These are phyloP conservation scores for Acrocalymma vagum DNA, from an alignment of 2,329 filamentous ascomycete genomes.

Conservation along the genomic window DNA sequence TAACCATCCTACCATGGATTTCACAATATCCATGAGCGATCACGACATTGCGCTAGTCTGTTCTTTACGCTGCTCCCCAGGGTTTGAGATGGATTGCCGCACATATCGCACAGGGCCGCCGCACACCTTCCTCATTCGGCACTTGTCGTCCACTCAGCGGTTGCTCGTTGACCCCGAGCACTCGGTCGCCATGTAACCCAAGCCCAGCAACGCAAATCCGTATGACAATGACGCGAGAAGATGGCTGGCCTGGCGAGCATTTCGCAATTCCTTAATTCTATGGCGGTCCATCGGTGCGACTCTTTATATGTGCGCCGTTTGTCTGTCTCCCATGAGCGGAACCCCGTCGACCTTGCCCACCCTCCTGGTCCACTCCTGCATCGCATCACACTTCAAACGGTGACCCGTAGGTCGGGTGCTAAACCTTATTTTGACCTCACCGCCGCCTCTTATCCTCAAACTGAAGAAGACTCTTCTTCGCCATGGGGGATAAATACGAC, in stretches of 20 bases:
- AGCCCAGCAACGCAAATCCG: conserved; percentile 30
- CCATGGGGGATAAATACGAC: conserved; percentile 31
- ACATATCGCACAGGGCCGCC: too few species aligned
- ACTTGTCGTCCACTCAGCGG: conserved; percentile 17
- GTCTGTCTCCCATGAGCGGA: conserved; percentile 6
- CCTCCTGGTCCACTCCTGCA: too few species aligned
- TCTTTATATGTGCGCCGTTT: conserved; percentile 26
- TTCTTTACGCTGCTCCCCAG: too few species aligned
- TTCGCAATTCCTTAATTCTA: conserved; percentile 13
- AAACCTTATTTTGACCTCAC: conserved; percentile 22
- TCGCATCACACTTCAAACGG: too few species aligned
- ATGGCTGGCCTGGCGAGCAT: conserved; percentile 7
- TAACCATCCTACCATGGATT: too few species aligned
- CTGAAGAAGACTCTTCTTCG: not conserved
- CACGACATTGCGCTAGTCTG: too few species aligned
- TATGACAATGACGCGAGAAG: conserved; percentile 35
- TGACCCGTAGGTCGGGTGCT: conserved; percentile 8
- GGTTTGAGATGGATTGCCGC: too few species aligned
- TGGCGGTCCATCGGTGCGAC: conserved; percentile 2
- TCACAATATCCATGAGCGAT: too few species aligned
- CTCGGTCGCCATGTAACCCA: conserved; percentile 31
- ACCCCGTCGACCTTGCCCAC: not conserved
- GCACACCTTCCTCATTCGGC: conserved; percentile 38
- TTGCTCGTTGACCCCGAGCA: conserved; percentile 8
- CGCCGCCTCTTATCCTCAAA: not conserved